Evolutionary conservation across 768 basidiomycete genomes (phyloP).

Genomic region (Fibroporia radiculosa): DNA sequence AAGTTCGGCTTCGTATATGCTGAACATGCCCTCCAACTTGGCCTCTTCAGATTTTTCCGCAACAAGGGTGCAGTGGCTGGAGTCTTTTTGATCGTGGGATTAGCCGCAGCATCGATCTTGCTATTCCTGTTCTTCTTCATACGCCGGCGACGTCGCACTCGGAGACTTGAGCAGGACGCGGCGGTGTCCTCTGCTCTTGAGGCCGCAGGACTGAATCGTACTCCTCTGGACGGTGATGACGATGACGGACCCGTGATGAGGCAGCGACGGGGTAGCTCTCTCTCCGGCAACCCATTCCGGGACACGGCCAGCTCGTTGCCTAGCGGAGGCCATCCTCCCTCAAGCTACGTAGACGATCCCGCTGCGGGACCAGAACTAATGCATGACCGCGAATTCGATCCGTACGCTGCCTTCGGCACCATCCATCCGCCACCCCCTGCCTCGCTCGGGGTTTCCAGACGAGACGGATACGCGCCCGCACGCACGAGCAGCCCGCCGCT

Average conservation of each 20-base stretch:
- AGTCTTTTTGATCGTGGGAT: conserved; percentile 84
- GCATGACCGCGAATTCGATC: conserved; percentile 31
- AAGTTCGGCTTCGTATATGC: conserved; percentile 21
- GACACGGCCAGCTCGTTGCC: conserved; percentile 16
- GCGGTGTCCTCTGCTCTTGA: conserved; percentile 66
- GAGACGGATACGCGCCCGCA: conserved; percentile 37
- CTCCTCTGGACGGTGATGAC: conserved; percentile 62
- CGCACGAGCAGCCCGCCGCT: conserved; percentile 42
- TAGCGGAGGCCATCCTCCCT: conserved; percentile 12
- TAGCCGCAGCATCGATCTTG: conserved; percentile 62
- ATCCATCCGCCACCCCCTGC: conserved; percentile 14
- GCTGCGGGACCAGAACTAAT: conserved; percentile 21
- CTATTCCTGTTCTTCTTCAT: conserved; percentile 68
- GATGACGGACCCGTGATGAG: conserved; percentile 23
- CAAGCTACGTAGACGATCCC: conserved; percentile 24
- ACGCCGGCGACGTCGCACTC: conserved; percentile 54
- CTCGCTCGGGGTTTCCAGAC: conserved; percentile 8
- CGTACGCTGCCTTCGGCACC: conserved; percentile 40
- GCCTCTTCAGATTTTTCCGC: conserved; percentile 61
- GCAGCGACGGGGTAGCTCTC: conserved; percentile 10
- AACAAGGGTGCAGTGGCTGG: conserved; percentile 90
- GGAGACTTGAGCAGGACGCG: conserved; percentile 57
- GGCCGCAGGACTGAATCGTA: conserved; percentile 62
- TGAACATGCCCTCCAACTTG: not conserved
- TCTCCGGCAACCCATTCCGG: conserved; percentile 16